phyloP scores from a whole-genome alignment of 176 grass and related monocot species.

The Cocos nucifera region DNA sequence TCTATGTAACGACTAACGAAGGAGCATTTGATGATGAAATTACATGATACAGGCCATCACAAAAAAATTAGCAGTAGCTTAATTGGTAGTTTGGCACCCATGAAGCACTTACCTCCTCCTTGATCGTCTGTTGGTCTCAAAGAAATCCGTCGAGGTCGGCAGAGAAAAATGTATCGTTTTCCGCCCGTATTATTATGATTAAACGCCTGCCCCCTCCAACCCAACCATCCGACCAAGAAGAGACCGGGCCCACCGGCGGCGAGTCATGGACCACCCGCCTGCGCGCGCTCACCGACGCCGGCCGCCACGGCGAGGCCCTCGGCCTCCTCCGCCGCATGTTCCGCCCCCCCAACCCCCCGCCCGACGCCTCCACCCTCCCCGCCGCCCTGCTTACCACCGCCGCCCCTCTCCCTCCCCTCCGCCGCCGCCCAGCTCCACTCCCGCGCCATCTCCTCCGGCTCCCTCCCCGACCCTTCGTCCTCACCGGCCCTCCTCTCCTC shows the following conservation, averaged over 20 bases:
- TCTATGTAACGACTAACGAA: no score
- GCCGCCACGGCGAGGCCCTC: constrained; percentile 33
- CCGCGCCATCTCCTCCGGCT: constrained; percentile 18
- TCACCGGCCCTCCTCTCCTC: constrained; percentile 38
- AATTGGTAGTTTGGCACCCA: no score
- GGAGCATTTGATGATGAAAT: no score
- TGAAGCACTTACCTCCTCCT: no score
- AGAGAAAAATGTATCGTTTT: no score
- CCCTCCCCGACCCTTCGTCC: constrained; percentile 42
- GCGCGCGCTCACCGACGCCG: constrained; percentile 17
- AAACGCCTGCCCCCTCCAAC: neutral
- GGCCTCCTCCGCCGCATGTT: constrained; percentile 21
- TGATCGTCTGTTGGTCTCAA: no score
- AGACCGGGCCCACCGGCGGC: neutral
- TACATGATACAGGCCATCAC: no score
- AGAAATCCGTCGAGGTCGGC: no score
- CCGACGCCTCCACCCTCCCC: constrained; percentile 30
- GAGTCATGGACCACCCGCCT: constrained; percentile 39
- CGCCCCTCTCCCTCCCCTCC: constrained; percentile 26
- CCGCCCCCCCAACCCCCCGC: constrained; percentile 24
- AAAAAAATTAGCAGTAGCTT: no score
- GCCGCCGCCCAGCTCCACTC: constrained; percentile 39
- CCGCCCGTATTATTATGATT: neutral
- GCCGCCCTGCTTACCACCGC: constrained; percentile 44
- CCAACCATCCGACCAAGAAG: no score